phyloP scores from a whole-genome alignment of 768 basidiomycete genomes.

The Collybiopsis luxurians region DNA sequence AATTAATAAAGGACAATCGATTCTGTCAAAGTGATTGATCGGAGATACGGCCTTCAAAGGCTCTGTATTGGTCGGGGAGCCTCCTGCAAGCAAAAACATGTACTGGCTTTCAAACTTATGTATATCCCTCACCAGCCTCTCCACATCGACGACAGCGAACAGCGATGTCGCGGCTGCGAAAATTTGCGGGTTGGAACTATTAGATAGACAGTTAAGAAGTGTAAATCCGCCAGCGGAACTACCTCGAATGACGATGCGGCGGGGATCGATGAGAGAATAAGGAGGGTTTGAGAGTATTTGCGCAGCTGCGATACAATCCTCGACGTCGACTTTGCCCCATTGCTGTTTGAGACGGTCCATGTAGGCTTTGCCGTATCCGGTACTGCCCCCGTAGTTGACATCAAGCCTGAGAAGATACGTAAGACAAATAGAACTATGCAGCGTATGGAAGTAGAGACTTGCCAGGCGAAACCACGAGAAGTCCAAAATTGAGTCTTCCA shows the following conservation, averaged over 20 bases:
- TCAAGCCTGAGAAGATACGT: slow-evolving; percentile 46
- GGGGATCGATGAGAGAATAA: slow-evolving; percentile 56
- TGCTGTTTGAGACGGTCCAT: slow-evolving; percentile 55
- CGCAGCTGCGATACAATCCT: slow-evolving; percentile 65
- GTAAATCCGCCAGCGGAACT: slow-evolving; percentile 76
- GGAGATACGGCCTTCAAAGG: slow-evolving; percentile 55
- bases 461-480: slow-evolving; percentile 74
- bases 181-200: slow-evolving; percentile 35
- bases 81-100: slow-evolving; percentile 49
- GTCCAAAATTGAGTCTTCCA: slow-evolving; percentile 67
- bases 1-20: slow-evolving; percentile 49
- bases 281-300: slow-evolving; percentile 41
- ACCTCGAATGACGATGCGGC: slow-evolving; percentile 71
- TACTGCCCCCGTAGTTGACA: slow-evolving; percentile 77
- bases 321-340: slow-evolving; percentile 76
- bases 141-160: slow-evolving; percentile 69
- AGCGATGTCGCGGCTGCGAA: slow-evolving; percentile 63
- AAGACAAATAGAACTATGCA: neutral
- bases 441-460: neutral
- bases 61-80: slow-evolving; percentile 42
- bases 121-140: slow-evolving; percentile 45
- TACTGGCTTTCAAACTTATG: slow-evolving; percentile 57
- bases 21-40: slow-evolving; percentile 47
- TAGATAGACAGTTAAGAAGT: slow-evolving; percentile 46
- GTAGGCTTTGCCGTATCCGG: slow-evolving; percentile 70